These are phyloP conservation scores for Alternaria triticimaculans DNA, from an alignment of 2,329 filamentous ascomycete genomes.

Conservation along the genomic window DNA sequence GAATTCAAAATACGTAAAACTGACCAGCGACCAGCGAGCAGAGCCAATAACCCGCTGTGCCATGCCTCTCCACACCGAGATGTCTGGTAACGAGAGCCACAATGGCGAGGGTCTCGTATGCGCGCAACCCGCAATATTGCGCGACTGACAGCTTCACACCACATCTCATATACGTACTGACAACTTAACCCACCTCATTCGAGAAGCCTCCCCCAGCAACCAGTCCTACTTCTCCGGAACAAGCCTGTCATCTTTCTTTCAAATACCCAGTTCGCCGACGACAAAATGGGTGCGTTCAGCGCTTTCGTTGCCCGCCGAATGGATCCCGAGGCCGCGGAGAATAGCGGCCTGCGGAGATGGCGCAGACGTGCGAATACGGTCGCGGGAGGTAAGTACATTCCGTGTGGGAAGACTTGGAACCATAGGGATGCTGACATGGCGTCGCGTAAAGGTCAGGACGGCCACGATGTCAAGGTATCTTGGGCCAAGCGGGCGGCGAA, in stretches of 20 bases:
- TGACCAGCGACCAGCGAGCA: background rate
- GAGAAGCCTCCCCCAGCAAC: background rate
- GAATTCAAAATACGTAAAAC: no score
- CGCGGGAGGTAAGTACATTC: background rate
- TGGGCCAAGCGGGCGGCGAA: background rate
- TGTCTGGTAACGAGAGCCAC: background rate
- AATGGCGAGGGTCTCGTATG: background rate
- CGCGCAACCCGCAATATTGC: background rate
- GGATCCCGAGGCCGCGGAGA: background rate
- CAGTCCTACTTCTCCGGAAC: background rate
- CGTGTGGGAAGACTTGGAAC: fast-evolving
- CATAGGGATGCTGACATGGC: background rate
- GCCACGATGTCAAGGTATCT: background rate
- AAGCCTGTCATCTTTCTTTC: background rate
- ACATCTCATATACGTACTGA: background rate
- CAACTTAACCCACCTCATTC: background rate
- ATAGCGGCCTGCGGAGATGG: background rate
- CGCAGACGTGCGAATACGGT: background rate
- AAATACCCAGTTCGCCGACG: background rate
- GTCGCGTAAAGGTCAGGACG: background rate
- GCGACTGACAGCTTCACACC: background rate
- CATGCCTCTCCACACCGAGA: background rate
- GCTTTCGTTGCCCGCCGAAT: background rate
- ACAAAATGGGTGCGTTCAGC: background rate
- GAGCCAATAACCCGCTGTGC: background rate